Evolutionary conservation across 768 basidiomycete genomes (phyloP), one percentile per base, ranked within the genome.

Genomic region (Naganishia vaughanmartiniae): DNA sequence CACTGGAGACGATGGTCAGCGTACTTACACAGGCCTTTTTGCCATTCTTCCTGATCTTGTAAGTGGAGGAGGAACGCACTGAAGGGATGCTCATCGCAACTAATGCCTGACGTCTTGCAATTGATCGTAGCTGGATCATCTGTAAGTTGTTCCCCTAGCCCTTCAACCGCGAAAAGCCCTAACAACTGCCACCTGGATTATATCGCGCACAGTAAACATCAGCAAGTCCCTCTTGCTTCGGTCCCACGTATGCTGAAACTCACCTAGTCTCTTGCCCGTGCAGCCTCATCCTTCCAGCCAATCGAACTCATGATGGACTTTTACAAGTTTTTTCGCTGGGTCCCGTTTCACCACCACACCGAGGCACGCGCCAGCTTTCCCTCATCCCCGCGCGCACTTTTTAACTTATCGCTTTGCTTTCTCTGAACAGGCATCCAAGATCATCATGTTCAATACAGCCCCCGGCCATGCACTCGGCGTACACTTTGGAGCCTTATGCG

Each of bases 231-330:
- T 36, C 46, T 21, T 53, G 53, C 17, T 46, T 51, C 31, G 33
- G 4, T 6, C 42, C 34, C 15, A 42, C 7, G 19, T 7, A 42
- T 4, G 4, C 28, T 5, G 5, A 24, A 21, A 4, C 58, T 63
- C 26, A 48, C 42, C 10, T 3, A 28, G 17, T 46, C 15, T 11
- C 36, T 14, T 57, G 7, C 14, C 36, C 21, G 21, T 30, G 24
- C 46, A 78, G 77, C 80, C 28, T 76, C 77, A 17, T 77, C 76
- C 6, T 82, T 82, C 76, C 78, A 73, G 72, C 81, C 81, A 0
- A 68, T 80, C 14, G 76, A 76, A 21, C 28, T 78, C 34, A 75
- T 79, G 70, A 74, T 76, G 21, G 39, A 58, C 7, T 80, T 79
- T 60, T 82, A 81, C 74, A 60, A 63, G 4, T 80, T 77, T 58